Evolutionary conservation across 1,139 yeast genomes (phyloP).

Genomic region (Candida neerlandica): DNA sequence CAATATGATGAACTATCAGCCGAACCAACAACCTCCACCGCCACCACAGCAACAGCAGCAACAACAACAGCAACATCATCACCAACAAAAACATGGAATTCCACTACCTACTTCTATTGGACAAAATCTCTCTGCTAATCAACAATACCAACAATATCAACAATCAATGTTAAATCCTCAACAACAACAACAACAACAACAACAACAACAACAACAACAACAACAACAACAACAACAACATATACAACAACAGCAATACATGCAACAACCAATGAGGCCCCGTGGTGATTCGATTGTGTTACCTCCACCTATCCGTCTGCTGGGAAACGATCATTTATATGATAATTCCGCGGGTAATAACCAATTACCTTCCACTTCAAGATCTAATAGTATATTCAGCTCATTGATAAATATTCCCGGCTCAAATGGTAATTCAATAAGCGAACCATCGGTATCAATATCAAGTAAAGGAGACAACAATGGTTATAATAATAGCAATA

Average conservation of each 20-base stretch:
- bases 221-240: conserved; percentile 13
- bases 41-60: conserved; percentile 4
- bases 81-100: neutral
- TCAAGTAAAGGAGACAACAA: neutral
- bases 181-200: too few species aligned
- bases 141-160: conserved; percentile 8
- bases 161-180: conserved; percentile 8
- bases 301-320: conserved; percentile 30
- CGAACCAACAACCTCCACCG: conserved; percentile 5
- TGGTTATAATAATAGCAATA: neutral
- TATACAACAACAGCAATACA: conserved; percentile 12
- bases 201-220: conserved; percentile 11
- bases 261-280: conserved; percentile 21
- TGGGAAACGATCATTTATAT: conserved; percentile 13
- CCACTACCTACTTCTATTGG: conserved; percentile 3
- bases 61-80: neutral
- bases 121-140: neutral
- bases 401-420: conserved; percentile 45
- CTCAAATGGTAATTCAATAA: conserved; percentile 36
- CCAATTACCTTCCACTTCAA: conserved; percentile 8
- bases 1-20: conserved; percentile 8
- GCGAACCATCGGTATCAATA: conserved; percentile 23
- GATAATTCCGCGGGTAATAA: conserved; percentile 7
- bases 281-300: conserved; percentile 35
- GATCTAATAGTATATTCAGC: conserved; percentile 48